Base-by-base conservation (phyloP, 768 basidiomycete species). In the Agaricus subrufescens region DNA sequence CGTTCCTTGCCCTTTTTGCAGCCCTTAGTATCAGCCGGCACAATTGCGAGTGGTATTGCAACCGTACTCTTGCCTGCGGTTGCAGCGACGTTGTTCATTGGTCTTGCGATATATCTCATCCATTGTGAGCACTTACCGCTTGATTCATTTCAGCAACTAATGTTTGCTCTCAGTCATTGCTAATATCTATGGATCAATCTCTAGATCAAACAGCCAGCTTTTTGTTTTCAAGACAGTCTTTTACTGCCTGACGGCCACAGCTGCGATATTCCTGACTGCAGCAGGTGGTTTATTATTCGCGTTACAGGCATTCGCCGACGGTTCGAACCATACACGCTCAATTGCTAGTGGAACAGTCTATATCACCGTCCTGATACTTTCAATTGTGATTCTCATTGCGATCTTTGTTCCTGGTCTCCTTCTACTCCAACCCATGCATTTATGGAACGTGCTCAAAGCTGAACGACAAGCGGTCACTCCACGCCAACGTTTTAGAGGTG, bases 401-500 rank as follows among this genome's bases (percentile, higher is more conserved):
- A 76, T 90, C 54, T 79, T 89, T 46, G 74, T 82, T 50, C 91
- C 91, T 9, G 90, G 80, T 23, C 66, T 90, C 26, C 78, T 90
- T 42, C 59, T 91, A 59, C 74, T 94, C n/a, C 89, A 90, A 66
- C 87, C 88, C 7, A 58, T 78, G 37, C 78, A 83, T 30, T 68
- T 91, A 26, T 82, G 81, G 80, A 73, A 67, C 49, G 79, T 86
- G 19, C 57, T 82, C 40, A 74, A 75, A 30, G 76, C 80, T 3
- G 82, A 87, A 64, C 78, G 72, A 57, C 73, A 75, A 31, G 84
- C 86, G 9, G 63, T 87, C 23, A 94, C 91, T 7, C 91, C 91
- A 45, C 77, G 91, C 39, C 86, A 92, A 67, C 76, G 82, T 19
- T 94, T 91, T 72, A 73, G 90, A 73, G 82, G 90, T 90, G 61